Percentiles rank a stretch among this genome's conserved stretches.
These are phyloP conservation scores for Xylariaceae sp. DNA, from an alignment of 2,329 filamentous ascomycete genomes.

Conservation along the genomic window DNA sequence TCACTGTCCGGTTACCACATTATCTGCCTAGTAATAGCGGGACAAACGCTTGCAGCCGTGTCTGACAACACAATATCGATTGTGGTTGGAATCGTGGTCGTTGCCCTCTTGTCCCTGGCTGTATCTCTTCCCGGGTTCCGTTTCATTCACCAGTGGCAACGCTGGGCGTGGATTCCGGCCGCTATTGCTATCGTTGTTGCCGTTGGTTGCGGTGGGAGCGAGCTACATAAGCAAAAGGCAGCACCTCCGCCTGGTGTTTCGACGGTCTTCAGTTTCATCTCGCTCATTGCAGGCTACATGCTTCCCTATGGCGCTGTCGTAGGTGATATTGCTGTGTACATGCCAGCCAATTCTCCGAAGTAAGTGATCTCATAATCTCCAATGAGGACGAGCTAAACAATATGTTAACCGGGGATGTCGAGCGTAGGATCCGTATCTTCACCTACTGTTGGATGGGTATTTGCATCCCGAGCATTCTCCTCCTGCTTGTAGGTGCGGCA, in stretches of 20 bases:
- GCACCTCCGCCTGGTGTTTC: slow-evolving; percentile 39
- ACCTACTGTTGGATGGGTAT: slow-evolving; percentile 52
- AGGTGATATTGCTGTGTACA: slow-evolving; percentile 9
- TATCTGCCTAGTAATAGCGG: slow-evolving; percentile 57
- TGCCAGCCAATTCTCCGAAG: slow-evolving; percentile 13
- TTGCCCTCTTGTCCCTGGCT: slow-evolving; percentile 51
- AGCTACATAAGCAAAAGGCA: slow-evolving; percentile 46
- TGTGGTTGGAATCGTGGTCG: slow-evolving; percentile 59
- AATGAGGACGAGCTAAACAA: neutral
- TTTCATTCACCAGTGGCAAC: slow-evolving; percentile 54
- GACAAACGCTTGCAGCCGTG: slow-evolving; percentile 54
- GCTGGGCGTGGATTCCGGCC: slow-evolving; percentile 54
- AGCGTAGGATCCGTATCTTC: slow-evolving; percentile 38
- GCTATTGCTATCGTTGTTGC: slow-evolving; percentile 52
- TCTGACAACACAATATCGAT: slow-evolving; percentile 45
- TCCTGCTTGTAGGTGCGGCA: slow-evolving; percentile 62
- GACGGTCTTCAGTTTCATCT: slow-evolving; percentile 52
- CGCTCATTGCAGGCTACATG: slow-evolving; percentile 60
- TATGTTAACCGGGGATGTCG: neutral
- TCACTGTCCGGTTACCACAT: slow-evolving; percentile 60
- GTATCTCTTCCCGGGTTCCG: slow-evolving; percentile 59
- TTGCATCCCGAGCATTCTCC: slow-evolving; percentile 28
- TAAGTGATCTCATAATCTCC: neutral
- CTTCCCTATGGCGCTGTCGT: slow-evolving; percentile 48
- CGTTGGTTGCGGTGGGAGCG: slow-evolving; percentile 48